phyloP scores from a whole-genome alignment of 805 yeast species.

The Cyberlindnera mrakii region DNA sequence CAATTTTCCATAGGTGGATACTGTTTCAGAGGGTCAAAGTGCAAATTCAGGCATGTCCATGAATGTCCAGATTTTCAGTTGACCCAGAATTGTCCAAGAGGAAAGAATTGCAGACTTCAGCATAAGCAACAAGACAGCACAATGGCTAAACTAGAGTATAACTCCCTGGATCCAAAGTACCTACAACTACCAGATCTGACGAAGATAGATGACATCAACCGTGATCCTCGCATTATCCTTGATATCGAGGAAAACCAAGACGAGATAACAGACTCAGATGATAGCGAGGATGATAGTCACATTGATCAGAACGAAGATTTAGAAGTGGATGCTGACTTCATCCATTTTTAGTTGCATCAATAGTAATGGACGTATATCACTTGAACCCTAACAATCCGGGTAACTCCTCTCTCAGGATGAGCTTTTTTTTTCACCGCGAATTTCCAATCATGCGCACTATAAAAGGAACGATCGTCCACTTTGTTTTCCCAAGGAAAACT shows the following conservation, averaged over 20 bases:
- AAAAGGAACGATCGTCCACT: conserved; percentile 25
- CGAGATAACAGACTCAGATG: conserved; percentile 16
- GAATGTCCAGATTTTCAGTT: conserved; percentile 71
- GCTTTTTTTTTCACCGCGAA: not conserved
- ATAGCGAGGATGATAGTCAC: conserved; percentile 21
- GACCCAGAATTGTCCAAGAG: conserved; percentile 51
- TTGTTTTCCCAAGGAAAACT: conserved; percentile 1
- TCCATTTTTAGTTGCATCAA: conserved; percentile 16
- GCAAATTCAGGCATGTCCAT: conserved; percentile 50
- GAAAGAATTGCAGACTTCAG: conserved; percentile 52
- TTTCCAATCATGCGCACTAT: conserved; percentile 16
- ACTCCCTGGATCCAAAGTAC: conserved; percentile 14
- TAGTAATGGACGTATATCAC: not conserved
- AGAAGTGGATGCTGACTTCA: conserved; percentile 23
- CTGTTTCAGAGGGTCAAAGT: conserved; percentile 54
- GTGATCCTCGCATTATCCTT: conserved; percentile 19
- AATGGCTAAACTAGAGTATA: conserved; percentile 19
- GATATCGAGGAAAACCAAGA: conserved; percentile 17
- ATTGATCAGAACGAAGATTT: conserved; percentile 7
- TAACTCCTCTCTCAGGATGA: conserved; percentile 5
- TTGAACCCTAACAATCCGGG: conserved; percentile 12
- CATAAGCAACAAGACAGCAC: conserved; percentile 24
- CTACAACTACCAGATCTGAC: conserved; percentile 21
- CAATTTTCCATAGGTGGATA: conserved; percentile 65
- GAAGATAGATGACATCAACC: conserved; percentile 7